A percentile compares a stretch with the other conserved stretches of the same genome.
Conservation (phyloP, 306 rosid species). For the Geum urbanum region DNA sequence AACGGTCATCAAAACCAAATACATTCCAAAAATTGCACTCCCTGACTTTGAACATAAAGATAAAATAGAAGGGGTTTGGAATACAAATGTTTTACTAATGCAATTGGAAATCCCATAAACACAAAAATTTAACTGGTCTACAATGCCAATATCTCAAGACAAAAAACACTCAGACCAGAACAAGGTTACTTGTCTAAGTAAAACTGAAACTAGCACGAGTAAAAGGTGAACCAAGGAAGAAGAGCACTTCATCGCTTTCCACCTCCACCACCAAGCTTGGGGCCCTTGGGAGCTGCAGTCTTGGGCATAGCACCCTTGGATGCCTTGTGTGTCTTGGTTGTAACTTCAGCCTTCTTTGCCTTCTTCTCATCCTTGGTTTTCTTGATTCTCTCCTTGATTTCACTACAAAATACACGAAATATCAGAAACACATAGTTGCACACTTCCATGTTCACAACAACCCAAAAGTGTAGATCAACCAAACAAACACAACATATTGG, state of each 20-base stretch:
- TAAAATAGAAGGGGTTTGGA: neutral
- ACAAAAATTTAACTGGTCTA: slow-evolving; percentile 15
- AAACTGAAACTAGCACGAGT: neutral
- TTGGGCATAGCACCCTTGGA: slow-evolving; percentile 33
- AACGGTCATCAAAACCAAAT: neutral
- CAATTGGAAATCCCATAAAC: slow-evolving; percentile 6
- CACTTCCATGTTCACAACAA: neutral
- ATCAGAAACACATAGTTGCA: neutral
- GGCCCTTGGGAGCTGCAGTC: slow-evolving; percentile 39
- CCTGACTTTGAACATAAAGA: neutral
- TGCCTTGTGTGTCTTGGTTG: slow-evolving; percentile 35
- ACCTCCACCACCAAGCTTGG: slow-evolving; percentile 54
- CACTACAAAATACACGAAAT: slow-evolving; percentile 20
- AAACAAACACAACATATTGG: neutral
- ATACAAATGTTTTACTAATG: neutral
- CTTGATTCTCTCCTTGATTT: slow-evolving; percentile 48
- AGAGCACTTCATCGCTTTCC: slow-evolving; percentile 37
- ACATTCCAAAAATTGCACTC: neutral
- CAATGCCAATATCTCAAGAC: slow-evolving; percentile 15
- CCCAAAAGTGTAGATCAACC: neutral
- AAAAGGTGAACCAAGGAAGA: neutral
- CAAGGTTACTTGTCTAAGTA: neutral
- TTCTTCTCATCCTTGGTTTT: slow-evolving; percentile 52
- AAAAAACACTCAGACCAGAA: slow-evolving; percentile 4
- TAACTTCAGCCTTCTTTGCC: slow-evolving; percentile 41